Base-by-base conservation (phyloP, 768 basidiomycete species). In the Xerocomus brunneocitrinus region DNA sequence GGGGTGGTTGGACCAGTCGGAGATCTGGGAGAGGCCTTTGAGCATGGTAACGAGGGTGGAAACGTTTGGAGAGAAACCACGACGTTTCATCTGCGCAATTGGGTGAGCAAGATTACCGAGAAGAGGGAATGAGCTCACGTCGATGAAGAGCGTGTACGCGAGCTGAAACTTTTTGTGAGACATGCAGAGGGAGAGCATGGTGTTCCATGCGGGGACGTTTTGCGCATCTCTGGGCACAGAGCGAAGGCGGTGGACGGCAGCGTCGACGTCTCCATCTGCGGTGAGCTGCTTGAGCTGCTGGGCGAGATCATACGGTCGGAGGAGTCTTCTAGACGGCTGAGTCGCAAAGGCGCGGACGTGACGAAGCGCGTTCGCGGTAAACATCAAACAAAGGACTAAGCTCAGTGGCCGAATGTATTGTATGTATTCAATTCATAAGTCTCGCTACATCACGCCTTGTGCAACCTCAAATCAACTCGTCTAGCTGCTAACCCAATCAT, bases 181-280 rank as follows among this genome's bases (percentile, higher is more conserved):
- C 73, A 88, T 72, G 45, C 79, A 78, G 49, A 83, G 77, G 72
- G 78, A 81, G 36, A 93, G 84, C 60, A 92, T 66, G 3, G 84
- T 88, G 58, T 91, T 91, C 91, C 91, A 93, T 7, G 86, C 83
- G 10, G 78, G 74, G 1, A 80, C 73, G 58, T 90, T 91, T 62
- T 89, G 86, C 0, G 89, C 84, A 58, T 85, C 87, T 45, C 80
- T 71, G 24, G 91, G 88, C 19, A 83, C 73, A 36, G 77, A 81
- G 62, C 85, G 80, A n/a, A 93, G 75, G 69, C 83, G 79, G 25
- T 73, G 64, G 4, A 89, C 74, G 0, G 91, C 91, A 3, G 75
- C 76, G 49, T 85, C 81, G 32, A 88, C 39, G 49, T 84, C 75
- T 10, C 78, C 81, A 10, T 71, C 66, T 10, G 78, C 73, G 50